phyloP scores from a whole-genome alignment of 768 basidiomycete genomes.

The Daedalea quercina region DNA sequence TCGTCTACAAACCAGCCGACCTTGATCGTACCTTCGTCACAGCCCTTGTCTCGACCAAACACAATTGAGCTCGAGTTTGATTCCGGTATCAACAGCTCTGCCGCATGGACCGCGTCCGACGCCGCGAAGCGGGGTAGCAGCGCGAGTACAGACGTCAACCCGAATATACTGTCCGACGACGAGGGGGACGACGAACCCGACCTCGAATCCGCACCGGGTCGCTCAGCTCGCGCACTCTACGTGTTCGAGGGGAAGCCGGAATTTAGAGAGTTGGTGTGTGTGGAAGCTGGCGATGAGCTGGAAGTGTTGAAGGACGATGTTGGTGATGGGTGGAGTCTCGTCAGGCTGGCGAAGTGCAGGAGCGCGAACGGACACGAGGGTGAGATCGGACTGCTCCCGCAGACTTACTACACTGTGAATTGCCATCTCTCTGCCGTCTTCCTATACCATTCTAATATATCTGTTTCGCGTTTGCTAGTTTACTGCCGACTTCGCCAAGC shows the following conservation, averaged over 20 bases:
- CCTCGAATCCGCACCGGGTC: conserved; percentile 20
- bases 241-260: conserved; percentile 71
- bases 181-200: conserved; percentile 33
- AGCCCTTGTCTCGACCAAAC: conserved; percentile 12
- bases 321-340: conserved; percentile 79
- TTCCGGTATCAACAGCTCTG: conserved; percentile 69
- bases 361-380: conserved; percentile 26
- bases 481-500: conserved; percentile 53
- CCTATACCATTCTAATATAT: background rate
- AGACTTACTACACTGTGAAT: conserved; percentile 66
- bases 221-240: conserved; percentile 64
- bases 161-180: conserved; percentile 38
- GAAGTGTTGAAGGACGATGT: conserved; percentile 66
- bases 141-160: conserved; percentile 33
- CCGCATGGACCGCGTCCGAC: conserved; percentile 62
- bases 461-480: conserved; percentile 34
- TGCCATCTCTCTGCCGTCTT: background rate
- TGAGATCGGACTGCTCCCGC: conserved; percentile 64
- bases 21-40: background rate
- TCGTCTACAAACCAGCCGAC: background rate
- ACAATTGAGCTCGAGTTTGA: conserved; percentile 46
- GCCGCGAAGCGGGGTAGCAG: conserved; percentile 9
- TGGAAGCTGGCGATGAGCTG: conserved; percentile 64
- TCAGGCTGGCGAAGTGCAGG: conserved; percentile 29
- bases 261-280: conserved; percentile 56